A percentile compares a stretch with the other conserved stretches of the same genome.
Conservation (phyloP, 192 early-diverging fungal genomes). For the Coemansia guatemalensis region DNA sequence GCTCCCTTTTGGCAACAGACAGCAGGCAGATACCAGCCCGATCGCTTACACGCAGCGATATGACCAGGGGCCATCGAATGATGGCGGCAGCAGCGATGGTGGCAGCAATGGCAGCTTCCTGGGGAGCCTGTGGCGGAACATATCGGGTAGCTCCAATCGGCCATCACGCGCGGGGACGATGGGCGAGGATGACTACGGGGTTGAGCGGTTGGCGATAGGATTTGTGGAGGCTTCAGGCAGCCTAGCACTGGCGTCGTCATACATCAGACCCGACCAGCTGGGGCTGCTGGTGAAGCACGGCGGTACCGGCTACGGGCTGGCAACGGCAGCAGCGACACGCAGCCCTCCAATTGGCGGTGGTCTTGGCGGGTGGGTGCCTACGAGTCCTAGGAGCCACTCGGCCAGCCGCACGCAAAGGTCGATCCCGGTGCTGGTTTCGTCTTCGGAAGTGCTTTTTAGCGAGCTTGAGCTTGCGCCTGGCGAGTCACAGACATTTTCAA, state of each 20-base stretch:
- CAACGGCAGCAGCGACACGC: background rate
- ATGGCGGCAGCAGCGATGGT: constrained; percentile 34
- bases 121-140: constrained; percentile 47
- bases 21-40: constrained; percentile 15
- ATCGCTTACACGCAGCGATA: background rate
- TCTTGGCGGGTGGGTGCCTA: constrained; percentile 32
- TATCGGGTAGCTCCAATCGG: constrained; percentile 32
- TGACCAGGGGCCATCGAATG: constrained; percentile 20
- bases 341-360: constrained; percentile 40
- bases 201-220: constrained; percentile 46
- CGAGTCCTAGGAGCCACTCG: constrained; percentile 8
- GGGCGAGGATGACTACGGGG: constrained; percentile 17
- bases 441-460: constrained; percentile 47
- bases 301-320: constrained; percentile 19
- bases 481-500: constrained; percentile 50
- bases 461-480: constrained; percentile 46
- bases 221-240: constrained; percentile 46
- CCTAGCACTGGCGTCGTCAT: constrained; percentile 30
- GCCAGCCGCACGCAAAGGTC: constrained; percentile 26
- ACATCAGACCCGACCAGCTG: constrained; percentile 48
- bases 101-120: constrained; percentile 46
- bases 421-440: constrained; percentile 33
- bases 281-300: constrained; percentile 32
- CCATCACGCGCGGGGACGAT: constrained; percentile 19
- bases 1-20: constrained; percentile 30